These are phyloP conservation scores for Schizosaccharomyces osmophilus DNA, from an alignment of 805 yeast genomes.

Conservation along the genomic window DNA sequence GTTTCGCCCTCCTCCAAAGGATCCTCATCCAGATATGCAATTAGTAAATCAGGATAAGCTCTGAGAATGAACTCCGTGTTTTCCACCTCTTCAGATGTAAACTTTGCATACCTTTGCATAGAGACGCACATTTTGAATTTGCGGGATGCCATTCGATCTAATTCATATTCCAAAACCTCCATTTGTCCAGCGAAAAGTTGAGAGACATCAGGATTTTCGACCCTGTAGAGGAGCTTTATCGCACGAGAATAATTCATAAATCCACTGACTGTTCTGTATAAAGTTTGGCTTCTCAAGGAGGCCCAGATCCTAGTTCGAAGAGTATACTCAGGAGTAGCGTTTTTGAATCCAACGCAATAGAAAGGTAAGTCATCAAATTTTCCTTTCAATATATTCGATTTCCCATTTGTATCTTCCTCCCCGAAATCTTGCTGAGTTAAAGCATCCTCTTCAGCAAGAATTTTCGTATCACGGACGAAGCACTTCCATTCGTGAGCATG, in stretches of 20 bases:
- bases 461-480: slow-evolving; percentile 85
- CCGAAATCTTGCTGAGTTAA: slow-evolving; percentile 19
- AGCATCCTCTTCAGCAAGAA: slow-evolving; percentile 82
- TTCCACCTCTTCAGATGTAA: slow-evolving; percentile 37
- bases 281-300: slow-evolving; percentile 83
- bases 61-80: slow-evolving; percentile 43
- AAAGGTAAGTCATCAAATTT: slow-evolving; percentile 82
- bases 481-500: slow-evolving; percentile 97
- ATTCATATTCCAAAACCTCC: slow-evolving; percentile 82
- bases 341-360: slow-evolving; percentile 89
- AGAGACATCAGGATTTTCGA: slow-evolving; percentile 82
- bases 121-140: slow-evolving; percentile 64
- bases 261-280: slow-evolving; percentile 91
- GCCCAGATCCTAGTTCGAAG: slow-evolving; percentile 97
- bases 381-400: slow-evolving; percentile 35
- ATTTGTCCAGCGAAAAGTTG: slow-evolving; percentile 98
- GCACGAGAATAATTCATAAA: slow-evolving; percentile 97
- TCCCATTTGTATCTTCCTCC: slow-evolving; percentile 25
- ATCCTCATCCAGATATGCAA: slow-evolving; percentile 87
- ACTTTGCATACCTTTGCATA: slow-evolving; percentile 60
- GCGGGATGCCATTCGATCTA: slow-evolving; percentile 57
- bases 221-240: slow-evolving; percentile 73
- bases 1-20: slow-evolving; percentile 26
- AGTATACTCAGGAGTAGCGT: slow-evolving; percentile 91
- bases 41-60: slow-evolving; percentile 46